Base-by-base conservation (phyloP, 129 eudicot species). In the Ambrosia trifida region DNA sequence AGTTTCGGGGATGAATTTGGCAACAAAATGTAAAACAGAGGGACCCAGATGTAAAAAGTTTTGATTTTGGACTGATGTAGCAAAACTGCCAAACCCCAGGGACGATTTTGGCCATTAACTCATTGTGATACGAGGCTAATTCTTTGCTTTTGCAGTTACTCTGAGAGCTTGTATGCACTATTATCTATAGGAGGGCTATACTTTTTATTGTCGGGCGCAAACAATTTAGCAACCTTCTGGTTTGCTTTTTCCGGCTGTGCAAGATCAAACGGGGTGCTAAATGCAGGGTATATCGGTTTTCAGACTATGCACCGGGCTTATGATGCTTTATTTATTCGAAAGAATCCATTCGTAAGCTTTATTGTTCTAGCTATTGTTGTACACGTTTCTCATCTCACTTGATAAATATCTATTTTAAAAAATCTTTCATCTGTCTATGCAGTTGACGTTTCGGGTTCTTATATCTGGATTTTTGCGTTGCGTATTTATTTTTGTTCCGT, bases 241-340 rank as follows among this genome's bases (percentile, higher is more conserved):
- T 54, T 90, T 80, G 96, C 98, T 44, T 76, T 94, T 57, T 89
- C 97, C 66, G 98, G 96, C 47, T 84, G 75, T 79, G 97, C 90
- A 40, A 83, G 98, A 78, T 94, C 98, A 49, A 94, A 94, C 49
- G 98, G 97, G 70, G 93, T 89, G 68, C 88, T 94, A 76, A 90
- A 90, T 73, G 98, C 97, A 13, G 98, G 98, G 45, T 94, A 94
- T 81, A 78, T 83, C 16, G 87, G 97, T 67, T 90, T 81, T 64
- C 86, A 78, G 78, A 76, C 90, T 7, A 84, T 94, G 91, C 99
- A 85, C 74, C 85, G 62, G 71, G 84, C 81, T 70, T 84, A 84
- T 69, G 76, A 87, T 74, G 88, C 95, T 17, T 73, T 84, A 30
- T 84, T 74, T 51, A 54, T 66, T 70, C 82, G 78, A 58, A 89